These are phyloP conservation scores for Candida mesenterica DNA, from an alignment of 1,139 yeast species.

Conservation along the genomic window DNA sequence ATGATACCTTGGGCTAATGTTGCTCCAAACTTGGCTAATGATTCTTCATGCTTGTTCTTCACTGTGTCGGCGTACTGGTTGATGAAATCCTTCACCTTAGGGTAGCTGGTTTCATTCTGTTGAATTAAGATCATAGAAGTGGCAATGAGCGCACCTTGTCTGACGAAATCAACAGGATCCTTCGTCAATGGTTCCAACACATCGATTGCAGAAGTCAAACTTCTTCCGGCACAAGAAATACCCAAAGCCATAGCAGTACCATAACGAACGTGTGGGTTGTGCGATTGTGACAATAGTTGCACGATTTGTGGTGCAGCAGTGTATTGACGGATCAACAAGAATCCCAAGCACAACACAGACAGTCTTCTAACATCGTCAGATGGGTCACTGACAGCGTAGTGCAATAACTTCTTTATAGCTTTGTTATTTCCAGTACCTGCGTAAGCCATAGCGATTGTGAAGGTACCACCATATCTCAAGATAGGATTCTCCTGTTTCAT, in stretches of 20 bases:
- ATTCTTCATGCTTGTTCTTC: slow-evolving; percentile 89
- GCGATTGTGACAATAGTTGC: slow-evolving; percentile 87
- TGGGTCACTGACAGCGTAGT: slow-evolving; percentile 94
- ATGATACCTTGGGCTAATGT: slow-evolving; percentile 95
- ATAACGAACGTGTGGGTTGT: slow-evolving; percentile 96
- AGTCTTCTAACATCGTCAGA: slow-evolving; percentile 97
- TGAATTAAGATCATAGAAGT: slow-evolving; percentile 90
- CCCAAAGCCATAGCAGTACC: slow-evolving; percentile 98
- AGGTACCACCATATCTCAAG: slow-evolving; percentile 94
- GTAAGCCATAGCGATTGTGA: slow-evolving; percentile 90
- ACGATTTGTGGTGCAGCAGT: slow-evolving; percentile 95
- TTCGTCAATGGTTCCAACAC: slow-evolving; percentile 89
- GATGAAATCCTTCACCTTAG: slow-evolving; percentile 76
- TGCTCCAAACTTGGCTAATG: slow-evolving; percentile 96
- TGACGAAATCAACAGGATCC: slow-evolving; percentile 94
- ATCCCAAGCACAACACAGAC: slow-evolving; percentile 91
- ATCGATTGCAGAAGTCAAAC: slow-evolving; percentile 82
- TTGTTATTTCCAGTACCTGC: slow-evolving; percentile 93
- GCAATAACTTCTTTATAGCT: slow-evolving; percentile 84
- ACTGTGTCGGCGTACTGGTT: slow-evolving; percentile 74
- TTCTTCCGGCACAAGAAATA: slow-evolving; percentile 95
- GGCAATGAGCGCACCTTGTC: slow-evolving; percentile 96
- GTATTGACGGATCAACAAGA: slow-evolving; percentile 84
- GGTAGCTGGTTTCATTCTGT: slow-evolving; percentile 82
- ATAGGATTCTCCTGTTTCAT: slow-evolving; percentile 76